These are phyloP conservation scores for Poronia punctata DNA, from an alignment of 495 filamentous ascomycete genomes.

Conservation along the genomic window DNA sequence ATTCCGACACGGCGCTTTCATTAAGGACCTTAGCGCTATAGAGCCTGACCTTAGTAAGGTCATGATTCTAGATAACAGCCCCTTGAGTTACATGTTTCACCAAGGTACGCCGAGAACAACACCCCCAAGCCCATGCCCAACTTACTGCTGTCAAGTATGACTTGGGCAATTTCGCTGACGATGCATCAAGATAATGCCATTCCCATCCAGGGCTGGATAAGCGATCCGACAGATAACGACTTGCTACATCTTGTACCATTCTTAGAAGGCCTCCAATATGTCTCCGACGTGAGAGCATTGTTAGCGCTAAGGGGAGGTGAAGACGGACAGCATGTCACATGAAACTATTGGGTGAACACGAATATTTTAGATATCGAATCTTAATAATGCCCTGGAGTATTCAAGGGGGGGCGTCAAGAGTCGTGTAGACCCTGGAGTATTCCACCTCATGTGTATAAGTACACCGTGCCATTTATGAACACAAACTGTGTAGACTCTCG, in stretches of 20 bases:
- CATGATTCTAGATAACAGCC: slow-evolving; percentile 98
- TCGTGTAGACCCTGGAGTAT: no score
- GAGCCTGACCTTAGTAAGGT: slow-evolving; percentile 95
- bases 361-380: slow-evolving; percentile 12
- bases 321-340: slow-evolving; percentile 43
- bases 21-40: slow-evolving; percentile 93
- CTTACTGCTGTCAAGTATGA: background rate
- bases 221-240: slow-evolving; percentile 83
- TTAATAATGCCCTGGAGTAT: slow-evolving; percentile 12
- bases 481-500: no score
- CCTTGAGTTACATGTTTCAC: slow-evolving; percentile 97
- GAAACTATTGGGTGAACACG: slow-evolving; percentile 2
- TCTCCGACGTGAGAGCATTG: slow-evolving; percentile 86
- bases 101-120: slow-evolving; percentile 81
- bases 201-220: slow-evolving; percentile 89
- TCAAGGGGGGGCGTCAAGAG: slow-evolving; percentile 11
- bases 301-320: slow-evolving; percentile 84
- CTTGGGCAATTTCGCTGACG: slow-evolving; percentile 8
- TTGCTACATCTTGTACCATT: slow-evolving; percentile 88
- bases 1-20: slow-evolving; percentile 87
- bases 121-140: slow-evolving; percentile 1
- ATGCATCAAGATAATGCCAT: slow-evolving; percentile 75
- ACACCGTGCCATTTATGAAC: no score
- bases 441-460: no score
- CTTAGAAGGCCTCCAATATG: slow-evolving; percentile 90